Evolutionary conservation across 176 grass and related monocot species (phyloP), one percentile per base, ranked within the genome.

Genomic region (Aegilops longissima): DNA sequence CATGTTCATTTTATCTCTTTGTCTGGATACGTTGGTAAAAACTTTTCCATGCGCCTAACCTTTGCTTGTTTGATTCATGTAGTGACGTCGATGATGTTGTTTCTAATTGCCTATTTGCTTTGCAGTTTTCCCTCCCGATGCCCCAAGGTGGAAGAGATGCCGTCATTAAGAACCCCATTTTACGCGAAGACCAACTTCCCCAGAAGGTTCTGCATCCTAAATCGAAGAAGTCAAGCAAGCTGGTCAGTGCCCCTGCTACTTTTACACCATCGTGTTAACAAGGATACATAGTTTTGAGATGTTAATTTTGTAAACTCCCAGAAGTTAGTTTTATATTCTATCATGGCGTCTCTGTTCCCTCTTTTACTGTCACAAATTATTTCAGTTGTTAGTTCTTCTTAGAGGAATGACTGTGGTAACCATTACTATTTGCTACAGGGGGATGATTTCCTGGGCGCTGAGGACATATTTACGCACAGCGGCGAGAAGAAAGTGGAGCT

Each of bases 111-210:
- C 61, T 91, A 18, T 52, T 81, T 23, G 17, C 58, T 72, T 91
- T 93, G 77, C 92, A 99, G 97, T 99, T 96, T 86, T 99, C 97
- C 2, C 88, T 99, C 12, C 94, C 97, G 76, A 94, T 96, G 87
- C 97, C 97, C 9, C 92, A 99, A 94, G 97, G 97, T 83, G 97
- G 97, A 84, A 91, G 97, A 85, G 92, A 90, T 75, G 89, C 97
- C 1, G 82, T 96, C 31, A 93, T 86, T 45, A 99, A 93, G 66
- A 99, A 99, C 24, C 92, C 87, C 70, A 84, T 99, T 83, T 84
- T 99, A 58, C 94, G 97, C 34, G 97, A 99, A 90, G 97, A 99
- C 61, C 97, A 99, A 73, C 97, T 99, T 30, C 97, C 97, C 9
- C 92, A 83, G 59, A 99, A 99, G 85, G 79, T 96, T 90, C 90